Evolutionary conservation across 2,329 filamentous ascomycete genomes (phyloP).

Genomic region (Microcyclospora tardicrescens): DNA sequence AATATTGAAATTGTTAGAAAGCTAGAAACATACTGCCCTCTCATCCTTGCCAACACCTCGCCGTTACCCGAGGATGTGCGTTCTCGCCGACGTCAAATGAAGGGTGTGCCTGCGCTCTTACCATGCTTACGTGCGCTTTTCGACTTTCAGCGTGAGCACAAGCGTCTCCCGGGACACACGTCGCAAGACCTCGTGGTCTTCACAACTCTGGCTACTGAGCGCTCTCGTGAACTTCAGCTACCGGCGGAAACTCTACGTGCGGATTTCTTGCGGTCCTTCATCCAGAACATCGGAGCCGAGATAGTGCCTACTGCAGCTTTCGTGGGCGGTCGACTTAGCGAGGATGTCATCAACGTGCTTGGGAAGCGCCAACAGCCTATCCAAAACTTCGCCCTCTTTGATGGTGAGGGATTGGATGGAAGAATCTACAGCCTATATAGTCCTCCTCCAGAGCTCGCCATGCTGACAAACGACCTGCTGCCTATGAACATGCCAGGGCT

Average conservation of each 20-base stretch:
- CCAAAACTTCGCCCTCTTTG: slow-evolving; percentile 87
- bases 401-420: slow-evolving; percentile 67
- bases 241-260: slow-evolving; percentile 32
- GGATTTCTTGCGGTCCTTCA: slow-evolving; percentile 66
- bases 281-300: slow-evolving; percentile 76
- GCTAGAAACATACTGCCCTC: slow-evolving; percentile 77
- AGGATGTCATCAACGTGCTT: slow-evolving; percentile 95
- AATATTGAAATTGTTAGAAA: slow-evolving; percentile 79
- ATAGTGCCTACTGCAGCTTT: slow-evolving; percentile 79
- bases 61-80: slow-evolving; percentile 55
- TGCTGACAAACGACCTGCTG: slow-evolving; percentile 2
- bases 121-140: slow-evolving; percentile 81
- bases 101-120: slow-evolving; percentile 68
- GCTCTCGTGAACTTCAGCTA: slow-evolving; percentile 53
- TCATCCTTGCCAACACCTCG: slow-evolving; percentile 72
- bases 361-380: slow-evolving; percentile 85
- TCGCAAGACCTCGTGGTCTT: slow-evolving; percentile 60
- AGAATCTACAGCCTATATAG: slow-evolving; percentile 58
- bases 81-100: slow-evolving; percentile 53
- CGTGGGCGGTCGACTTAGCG: slow-evolving; percentile 77
- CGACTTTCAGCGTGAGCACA: slow-evolving; percentile 53
- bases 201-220: slow-evolving; percentile 62
- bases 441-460: slow-evolving; percentile 15
- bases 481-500: background rate
- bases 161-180: slow-evolving; percentile 36